Base-by-base conservation (phyloP, 2,329 filamentous ascomycete species). In the Zelopaecilomyces penicillatus region DNA sequence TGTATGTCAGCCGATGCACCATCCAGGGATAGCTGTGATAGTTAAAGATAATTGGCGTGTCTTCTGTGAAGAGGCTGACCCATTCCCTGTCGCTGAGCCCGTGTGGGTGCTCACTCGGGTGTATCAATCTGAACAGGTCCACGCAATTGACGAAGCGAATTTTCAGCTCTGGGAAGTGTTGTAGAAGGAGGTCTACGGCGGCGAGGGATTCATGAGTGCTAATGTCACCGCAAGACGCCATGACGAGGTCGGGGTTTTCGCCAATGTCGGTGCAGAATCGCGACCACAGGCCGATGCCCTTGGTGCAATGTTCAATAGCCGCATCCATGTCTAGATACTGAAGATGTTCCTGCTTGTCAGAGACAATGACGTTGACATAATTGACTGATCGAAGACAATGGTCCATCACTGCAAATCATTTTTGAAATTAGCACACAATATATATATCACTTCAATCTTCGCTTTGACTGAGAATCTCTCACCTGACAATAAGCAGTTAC, bases 1-100 rank as follows among this genome's bases (percentile, higher is more conserved):
- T 83, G 67, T 88, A 89, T 1, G 83, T 85, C 53, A 90, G 65
- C 41, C 85, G 75, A 67, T 89, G 85, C 42, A 90, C 77, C 56
- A 90, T 71, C 83, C 82, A 89, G 6, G 85, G 85, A 66, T 90
- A 89, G 30, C 79, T 83, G 68, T 90, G 85, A 76, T 89, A 90
- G 69, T 88, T 89, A 72, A 90, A 89, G 58, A 89, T 80, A 59
- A 87, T 70, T 26, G 85, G 85, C 52, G 74, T 81, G 67, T 87
- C 70, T 11, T 73, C 70, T 1, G 85, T 89, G 71, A 90, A 90
- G 52, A 88, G 67, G 34, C 82, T 70, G 10, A 64, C 65, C 77
- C 82, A 90, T 58, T 87, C 81, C 12, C 55, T 51, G 53, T 86
- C 79, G 0, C 70, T 74, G 46, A 89, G 71, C 35, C 85, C 85